These are phyloP conservation scores for Cyclaneusma minus DNA, from an alignment of 2,329 filamentous ascomycete species.

Conservation along the genomic window DNA sequence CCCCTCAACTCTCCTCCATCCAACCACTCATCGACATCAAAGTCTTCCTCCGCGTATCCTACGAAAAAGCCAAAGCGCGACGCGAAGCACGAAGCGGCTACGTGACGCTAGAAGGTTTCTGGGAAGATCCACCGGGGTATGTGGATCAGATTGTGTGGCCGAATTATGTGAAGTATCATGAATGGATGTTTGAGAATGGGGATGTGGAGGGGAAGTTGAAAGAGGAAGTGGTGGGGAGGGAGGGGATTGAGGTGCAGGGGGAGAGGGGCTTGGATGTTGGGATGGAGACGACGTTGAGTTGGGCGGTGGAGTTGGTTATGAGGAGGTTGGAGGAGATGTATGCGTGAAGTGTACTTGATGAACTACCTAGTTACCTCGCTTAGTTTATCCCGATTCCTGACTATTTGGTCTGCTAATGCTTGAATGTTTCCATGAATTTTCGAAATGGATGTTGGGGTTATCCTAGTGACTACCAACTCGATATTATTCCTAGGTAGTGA, in stretches of 20 bases:
- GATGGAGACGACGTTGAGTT: conserved; percentile 47
- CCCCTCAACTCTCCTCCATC: conserved; percentile 32
- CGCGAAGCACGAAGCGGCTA: conserved; percentile 59
- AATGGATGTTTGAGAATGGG: conserved; percentile 59
- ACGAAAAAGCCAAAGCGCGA: conserved; percentile 44
- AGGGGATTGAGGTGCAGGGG: conserved; percentile 32
- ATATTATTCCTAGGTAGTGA: too few species aligned
- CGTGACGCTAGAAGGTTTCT: conserved; percentile 78
- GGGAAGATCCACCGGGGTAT: conserved; percentile 87
- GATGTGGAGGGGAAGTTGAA: conserved; percentile 44
- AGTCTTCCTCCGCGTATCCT: conserved; percentile 61
- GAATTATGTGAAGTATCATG: conserved; percentile 71
- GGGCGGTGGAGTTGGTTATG: conserved; percentile 52
- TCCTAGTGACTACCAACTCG: too few species aligned
- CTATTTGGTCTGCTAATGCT: too few species aligned
- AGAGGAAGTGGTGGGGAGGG: conserved; percentile 25
- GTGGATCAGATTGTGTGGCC: conserved; percentile 94
- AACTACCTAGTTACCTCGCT: too few species aligned
- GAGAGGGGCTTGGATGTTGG: conserved; percentile 32
- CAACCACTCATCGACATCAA: conserved; percentile 54
- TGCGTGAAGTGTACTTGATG: too few species aligned
- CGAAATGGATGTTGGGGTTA: too few species aligned
- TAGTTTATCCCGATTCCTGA: too few species aligned
- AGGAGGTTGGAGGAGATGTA: conserved; percentile 14
- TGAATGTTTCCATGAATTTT: too few species aligned